These are phyloP conservation scores for Diaporthe humulicola DNA, from an alignment of 2,329 filamentous ascomycete genomes.

Conservation along the genomic window DNA sequence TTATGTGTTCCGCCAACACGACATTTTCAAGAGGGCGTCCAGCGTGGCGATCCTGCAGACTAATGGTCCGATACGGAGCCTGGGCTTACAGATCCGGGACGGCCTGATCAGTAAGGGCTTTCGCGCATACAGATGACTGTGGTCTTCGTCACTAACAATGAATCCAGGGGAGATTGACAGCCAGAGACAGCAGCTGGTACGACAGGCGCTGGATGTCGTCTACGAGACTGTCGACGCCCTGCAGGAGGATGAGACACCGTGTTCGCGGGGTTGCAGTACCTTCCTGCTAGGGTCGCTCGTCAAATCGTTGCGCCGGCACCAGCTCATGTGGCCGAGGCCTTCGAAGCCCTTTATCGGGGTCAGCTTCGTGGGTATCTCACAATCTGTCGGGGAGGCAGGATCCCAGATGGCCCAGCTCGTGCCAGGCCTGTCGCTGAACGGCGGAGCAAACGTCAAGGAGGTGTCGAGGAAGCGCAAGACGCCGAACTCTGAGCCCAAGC, in stretches of 20 bases:
- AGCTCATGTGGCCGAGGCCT: constrained; percentile 47
- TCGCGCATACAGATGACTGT: background rate
- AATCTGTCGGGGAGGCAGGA: constrained; percentile 44
- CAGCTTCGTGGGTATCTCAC: constrained; percentile 44
- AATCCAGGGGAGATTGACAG: constrained; percentile 46
- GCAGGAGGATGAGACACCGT: constrained; percentile 36
- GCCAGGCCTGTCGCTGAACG: constrained; percentile 27
- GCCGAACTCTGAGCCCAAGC: constrained; percentile 34
- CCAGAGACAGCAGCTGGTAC: constrained; percentile 46
- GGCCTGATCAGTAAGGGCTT: constrained; percentile 46
- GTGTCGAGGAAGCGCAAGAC: constrained; percentile 36
- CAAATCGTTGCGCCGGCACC: constrained; percentile 46
- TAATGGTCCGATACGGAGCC: constrained; percentile 43
- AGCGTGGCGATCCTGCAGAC: constrained; percentile 44
- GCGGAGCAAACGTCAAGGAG: background rate
- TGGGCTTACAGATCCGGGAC: constrained; percentile 48
- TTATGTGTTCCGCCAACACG: constrained; percentile 47
- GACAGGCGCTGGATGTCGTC: constrained; percentile 42
- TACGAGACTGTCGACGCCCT: constrained; percentile 45
- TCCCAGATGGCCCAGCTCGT: constrained; percentile 20
- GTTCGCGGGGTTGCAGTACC: constrained; percentile 45
- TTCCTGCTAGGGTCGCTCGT: constrained; percentile 48
- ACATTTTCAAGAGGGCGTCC: constrained; percentile 47
- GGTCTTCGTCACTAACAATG: background rate
- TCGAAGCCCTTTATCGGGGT: constrained; percentile 44